These are phyloP conservation scores for Vachellia collinsii DNA, from an alignment of 306 rosid genomes.

Conservation along the genomic window DNA sequence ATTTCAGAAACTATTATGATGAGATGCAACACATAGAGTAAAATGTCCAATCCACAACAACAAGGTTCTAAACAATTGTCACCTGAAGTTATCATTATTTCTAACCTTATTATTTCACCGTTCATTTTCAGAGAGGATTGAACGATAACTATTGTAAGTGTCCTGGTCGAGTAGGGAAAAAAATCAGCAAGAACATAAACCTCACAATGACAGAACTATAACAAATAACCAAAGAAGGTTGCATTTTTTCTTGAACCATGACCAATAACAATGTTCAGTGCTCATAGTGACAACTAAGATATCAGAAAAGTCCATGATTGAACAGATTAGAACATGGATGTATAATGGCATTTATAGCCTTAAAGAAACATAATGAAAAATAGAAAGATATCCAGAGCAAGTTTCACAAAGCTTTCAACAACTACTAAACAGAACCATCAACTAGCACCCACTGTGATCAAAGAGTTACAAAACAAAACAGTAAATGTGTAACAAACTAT, in stretches of 20 bases:
- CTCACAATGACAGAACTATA: background rate
- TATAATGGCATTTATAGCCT: background rate
- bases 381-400: background rate
- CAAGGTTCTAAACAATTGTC: background rate
- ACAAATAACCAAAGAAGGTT: background rate
- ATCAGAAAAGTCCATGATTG: background rate
- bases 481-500: slow-evolving; percentile 5
- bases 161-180: background rate
- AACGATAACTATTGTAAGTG: background rate
- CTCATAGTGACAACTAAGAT: background rate
- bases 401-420: background rate
- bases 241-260: background rate
- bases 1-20: slow-evolving; percentile 8
- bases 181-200: background rate
- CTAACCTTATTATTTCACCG: background rate
- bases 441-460: slow-evolving; percentile 1
- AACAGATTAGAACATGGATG: background rate
- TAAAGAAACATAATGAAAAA: background rate
- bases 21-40: slow-evolving; percentile 51
- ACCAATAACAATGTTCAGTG: background rate
- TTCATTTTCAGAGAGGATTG: background rate
- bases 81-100: background rate
- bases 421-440: background rate
- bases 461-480: slow-evolving; percentile 14
- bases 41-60: slow-evolving; percentile 47